Evolutionary conservation across 2,329 filamentous ascomycete genomes (phyloP).

Genomic region (Hymenoscyphus scutula): DNA sequence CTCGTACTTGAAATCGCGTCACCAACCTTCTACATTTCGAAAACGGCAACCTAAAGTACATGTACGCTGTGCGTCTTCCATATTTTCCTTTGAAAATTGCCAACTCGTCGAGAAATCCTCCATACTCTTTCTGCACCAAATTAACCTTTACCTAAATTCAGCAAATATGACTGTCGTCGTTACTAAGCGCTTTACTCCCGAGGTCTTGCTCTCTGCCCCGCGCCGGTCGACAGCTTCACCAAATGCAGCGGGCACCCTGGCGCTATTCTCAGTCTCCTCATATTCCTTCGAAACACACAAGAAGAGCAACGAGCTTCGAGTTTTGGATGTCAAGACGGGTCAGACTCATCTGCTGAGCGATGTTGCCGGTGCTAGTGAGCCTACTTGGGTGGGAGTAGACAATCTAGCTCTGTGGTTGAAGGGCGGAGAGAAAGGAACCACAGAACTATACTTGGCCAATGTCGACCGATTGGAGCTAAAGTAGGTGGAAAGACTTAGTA

Average conservation of each 20-base stretch:
- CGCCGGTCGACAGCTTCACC: constrained; percentile 68
- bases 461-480: constrained; percentile 27
- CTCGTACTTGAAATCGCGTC: no score
- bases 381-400: constrained; percentile 62
- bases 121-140: background rate
- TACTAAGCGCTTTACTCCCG: constrained; percentile 63
- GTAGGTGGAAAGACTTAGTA: constrained; percentile 13
- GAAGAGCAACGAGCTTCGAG: constrained; percentile 64
- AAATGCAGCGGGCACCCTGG: constrained; percentile 62
- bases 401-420: constrained; percentile 35
- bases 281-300: constrained; percentile 79
- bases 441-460: constrained; percentile 31
- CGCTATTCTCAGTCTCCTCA: constrained; percentile 67
- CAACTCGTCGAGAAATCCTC: background rate
- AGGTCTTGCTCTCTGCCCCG: constrained; percentile 74
- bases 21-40: no score
- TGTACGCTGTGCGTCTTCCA: background rate
- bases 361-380: constrained; percentile 63
- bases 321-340: constrained; percentile 68
- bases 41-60: background rate
- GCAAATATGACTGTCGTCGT: background rate
- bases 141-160: background rate
- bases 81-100: background rate
- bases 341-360: constrained; percentile 65
- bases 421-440: constrained; percentile 54